Conservation (phyloP, 768 basidiomycete species). For the Polyporus arcularius region DNA sequence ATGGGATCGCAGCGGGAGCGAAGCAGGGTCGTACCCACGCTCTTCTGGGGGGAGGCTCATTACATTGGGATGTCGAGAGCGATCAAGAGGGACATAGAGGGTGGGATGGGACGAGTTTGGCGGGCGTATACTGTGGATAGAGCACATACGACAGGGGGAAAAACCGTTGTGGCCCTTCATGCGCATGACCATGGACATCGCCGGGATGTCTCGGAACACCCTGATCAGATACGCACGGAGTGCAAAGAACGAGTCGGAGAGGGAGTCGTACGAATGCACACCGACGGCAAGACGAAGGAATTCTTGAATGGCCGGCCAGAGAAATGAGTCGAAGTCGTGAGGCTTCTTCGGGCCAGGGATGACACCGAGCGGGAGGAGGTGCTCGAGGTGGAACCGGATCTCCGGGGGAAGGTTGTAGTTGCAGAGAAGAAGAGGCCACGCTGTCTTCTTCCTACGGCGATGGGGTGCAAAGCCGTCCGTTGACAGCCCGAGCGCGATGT, state of each 20-base stretch:
- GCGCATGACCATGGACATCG: slow-evolving; percentile 27
- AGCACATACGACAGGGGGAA: slow-evolving; percentile 28
- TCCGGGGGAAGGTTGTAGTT: slow-evolving; percentile 38
- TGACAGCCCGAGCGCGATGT: slow-evolving; percentile 45
- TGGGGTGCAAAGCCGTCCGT: slow-evolving; percentile 46
- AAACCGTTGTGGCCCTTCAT: slow-evolving; percentile 32
- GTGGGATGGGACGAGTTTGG: not conserved
- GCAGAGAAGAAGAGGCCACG: slow-evolving; percentile 43
- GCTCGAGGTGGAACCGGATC: slow-evolving; percentile 16
- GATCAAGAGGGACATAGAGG: slow-evolving; percentile 23
- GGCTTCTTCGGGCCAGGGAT: slow-evolving; percentile 26
- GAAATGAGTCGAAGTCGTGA: slow-evolving; percentile 29
- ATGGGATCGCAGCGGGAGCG: slow-evolving; percentile 22
- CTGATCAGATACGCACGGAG: slow-evolving; percentile 28
- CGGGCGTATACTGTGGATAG: slow-evolving; percentile 21
- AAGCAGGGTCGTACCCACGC: slow-evolving; percentile 7
- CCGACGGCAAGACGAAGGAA: slow-evolving; percentile 24
- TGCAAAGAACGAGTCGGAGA: slow-evolving; percentile 13
- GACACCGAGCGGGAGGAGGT: slow-evolving; percentile 24
- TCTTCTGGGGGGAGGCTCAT: too few relatives aligned
- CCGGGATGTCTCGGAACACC: slow-evolving; percentile 29
- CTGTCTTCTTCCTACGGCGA: slow-evolving; percentile 33
- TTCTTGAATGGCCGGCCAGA: slow-evolving; percentile 30
- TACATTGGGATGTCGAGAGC: slow-evolving; percentile 9
- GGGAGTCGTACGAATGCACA: slow-evolving; percentile 17